phyloP scores from a whole-genome alignment of 805 yeast genomes.

The Metschnikowia colocasiae region DNA sequence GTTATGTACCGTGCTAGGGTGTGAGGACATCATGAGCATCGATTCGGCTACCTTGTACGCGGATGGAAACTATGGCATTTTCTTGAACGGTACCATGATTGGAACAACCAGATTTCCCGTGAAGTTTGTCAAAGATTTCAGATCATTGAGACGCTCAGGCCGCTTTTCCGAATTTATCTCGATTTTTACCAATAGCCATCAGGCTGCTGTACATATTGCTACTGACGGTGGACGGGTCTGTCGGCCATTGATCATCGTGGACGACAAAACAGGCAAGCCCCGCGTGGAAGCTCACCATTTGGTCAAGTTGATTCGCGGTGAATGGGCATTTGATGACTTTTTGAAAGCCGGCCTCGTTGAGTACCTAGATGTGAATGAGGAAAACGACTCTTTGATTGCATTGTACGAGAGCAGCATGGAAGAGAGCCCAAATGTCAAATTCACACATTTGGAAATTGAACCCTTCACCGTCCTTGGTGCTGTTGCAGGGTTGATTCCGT shows the following conservation, averaged over 20 bases:
- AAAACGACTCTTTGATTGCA: slow-evolving; percentile 90
- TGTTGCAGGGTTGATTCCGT: slow-evolving; percentile 88
- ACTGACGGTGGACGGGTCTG: slow-evolving; percentile 99
- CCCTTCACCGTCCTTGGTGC: slow-evolving; percentile 92
- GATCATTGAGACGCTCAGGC: slow-evolving; percentile 78
- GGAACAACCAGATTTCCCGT: slow-evolving; percentile 87
- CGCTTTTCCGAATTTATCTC: slow-evolving; percentile 87
- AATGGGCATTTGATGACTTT: slow-evolving; percentile 88
- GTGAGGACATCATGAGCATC: slow-evolving; percentile 75
- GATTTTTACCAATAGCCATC: slow-evolving; percentile 85
- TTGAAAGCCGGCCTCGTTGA: slow-evolving; percentile 83
- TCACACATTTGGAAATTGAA: slow-evolving; percentile 92
- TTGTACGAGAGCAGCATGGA: slow-evolving; percentile 60
- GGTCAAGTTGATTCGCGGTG: slow-evolving; percentile 56
- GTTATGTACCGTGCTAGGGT: slow-evolving; percentile 79
- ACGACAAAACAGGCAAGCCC: slow-evolving; percentile 52
- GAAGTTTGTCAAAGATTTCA: slow-evolving; percentile 74
- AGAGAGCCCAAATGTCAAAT: slow-evolving; percentile 46
- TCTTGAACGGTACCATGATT: slow-evolving; percentile 88
- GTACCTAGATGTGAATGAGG: slow-evolving; percentile 95
- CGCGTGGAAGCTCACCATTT: slow-evolving; percentile 73
- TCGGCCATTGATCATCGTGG: slow-evolving; percentile 89
- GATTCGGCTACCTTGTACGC: slow-evolving; percentile 83
- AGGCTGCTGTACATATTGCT: slow-evolving; percentile 91
- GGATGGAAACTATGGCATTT: slow-evolving; percentile 76